Base-by-base conservation (phyloP, 495 filamentous ascomycete species). In the Daldinia vernicosa region DNA sequence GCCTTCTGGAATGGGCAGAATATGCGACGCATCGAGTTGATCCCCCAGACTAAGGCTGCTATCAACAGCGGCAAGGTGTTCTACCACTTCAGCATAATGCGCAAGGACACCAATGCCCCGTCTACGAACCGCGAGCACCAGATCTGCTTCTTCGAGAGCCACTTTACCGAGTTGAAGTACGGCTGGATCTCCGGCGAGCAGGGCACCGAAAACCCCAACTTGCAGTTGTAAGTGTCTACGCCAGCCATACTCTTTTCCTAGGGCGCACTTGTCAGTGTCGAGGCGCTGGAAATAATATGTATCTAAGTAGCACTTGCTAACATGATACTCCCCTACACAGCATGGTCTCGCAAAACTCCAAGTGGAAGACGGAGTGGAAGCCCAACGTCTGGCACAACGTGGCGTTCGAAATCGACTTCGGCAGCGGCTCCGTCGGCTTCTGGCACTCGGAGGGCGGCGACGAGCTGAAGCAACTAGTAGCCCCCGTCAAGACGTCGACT, bases 121-220 rank as follows among this genome's bases (percentile, higher is more conserved):
- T 84, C 80, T 27, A 79, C 82, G 8, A 80, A 79, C n/a, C 82
- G 87, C 55, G 89, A 92, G 77, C 89, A 91, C 69, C 89, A 92
- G 77, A 86, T 92, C 66, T 86, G 83, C 73, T 92, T 92, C 80
- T 91, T 92, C 68, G 83, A 91, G 79, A 86, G 81, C 75, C 89
- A 91, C 78, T 91, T 90, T 78, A 90, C 88, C 28, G 89, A 91
- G 79, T 78, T 93, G 76, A 92, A 93, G 81, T 88, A 87, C 67
- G 91, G 90, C 61, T 86, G 84, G 85, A 80, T 88, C 60, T 84
- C 83, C 52, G 89, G 89, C 59, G 87, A 88, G 77, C 67, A 74
- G 54, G 87, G 84, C 33, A 83, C 85, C 28, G 74, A 72, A 55
- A 87, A 91, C 70, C 71, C 78, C 1, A 78, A 82, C 69, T 54